phyloP scores from a whole-genome alignment of 768 basidiomycete species.

The Psilocybe subaeruginosa region DNA sequence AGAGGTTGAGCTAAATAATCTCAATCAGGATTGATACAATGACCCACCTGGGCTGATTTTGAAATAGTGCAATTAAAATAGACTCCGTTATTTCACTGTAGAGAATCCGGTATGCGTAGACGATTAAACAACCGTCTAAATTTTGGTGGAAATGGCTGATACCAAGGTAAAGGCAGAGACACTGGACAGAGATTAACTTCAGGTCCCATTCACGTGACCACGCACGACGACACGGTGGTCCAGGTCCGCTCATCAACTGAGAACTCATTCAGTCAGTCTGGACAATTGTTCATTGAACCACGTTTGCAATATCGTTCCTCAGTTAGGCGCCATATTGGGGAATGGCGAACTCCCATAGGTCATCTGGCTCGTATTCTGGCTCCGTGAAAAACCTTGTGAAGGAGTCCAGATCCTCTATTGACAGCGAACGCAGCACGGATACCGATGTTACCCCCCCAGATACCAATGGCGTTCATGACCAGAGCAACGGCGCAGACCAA shows the following conservation, averaged over 20 bases:
- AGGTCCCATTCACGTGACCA: slow-evolving; percentile 5
- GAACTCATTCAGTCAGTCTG: neutral
- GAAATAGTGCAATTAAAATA: neutral
- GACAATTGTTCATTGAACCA: neutral
- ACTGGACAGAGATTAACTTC: slow-evolving; percentile 4
- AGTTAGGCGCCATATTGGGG: neutral
- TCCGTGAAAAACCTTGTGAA: slow-evolving; percentile 27
- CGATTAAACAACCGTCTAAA: neutral
- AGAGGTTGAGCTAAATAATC: neutral
- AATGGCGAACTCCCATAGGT: slow-evolving; percentile 23
- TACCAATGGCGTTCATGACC: slow-evolving; percentile 40
- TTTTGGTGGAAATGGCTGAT: slow-evolving; percentile 6
- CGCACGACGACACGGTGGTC: neutral
- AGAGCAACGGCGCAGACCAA: slow-evolving; percentile 32
- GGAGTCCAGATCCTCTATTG: slow-evolving; percentile 44
- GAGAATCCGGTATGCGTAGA: neutral
- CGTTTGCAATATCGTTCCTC: slow-evolving; percentile 2
- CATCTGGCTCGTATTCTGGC: slow-evolving; percentile 31
- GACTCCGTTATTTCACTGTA: too few species aligned
- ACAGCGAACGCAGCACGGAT: slow-evolving; percentile 45
- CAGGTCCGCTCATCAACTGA: neutral
- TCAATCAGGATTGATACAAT: neutral
- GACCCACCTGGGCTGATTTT: neutral
- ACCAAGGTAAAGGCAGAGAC: neutral
- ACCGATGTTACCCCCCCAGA: slow-evolving; percentile 28